phyloP scores from a whole-genome alignment of 495 filamentous ascomycete genomes.

The Penicillium paradoxum region DNA sequence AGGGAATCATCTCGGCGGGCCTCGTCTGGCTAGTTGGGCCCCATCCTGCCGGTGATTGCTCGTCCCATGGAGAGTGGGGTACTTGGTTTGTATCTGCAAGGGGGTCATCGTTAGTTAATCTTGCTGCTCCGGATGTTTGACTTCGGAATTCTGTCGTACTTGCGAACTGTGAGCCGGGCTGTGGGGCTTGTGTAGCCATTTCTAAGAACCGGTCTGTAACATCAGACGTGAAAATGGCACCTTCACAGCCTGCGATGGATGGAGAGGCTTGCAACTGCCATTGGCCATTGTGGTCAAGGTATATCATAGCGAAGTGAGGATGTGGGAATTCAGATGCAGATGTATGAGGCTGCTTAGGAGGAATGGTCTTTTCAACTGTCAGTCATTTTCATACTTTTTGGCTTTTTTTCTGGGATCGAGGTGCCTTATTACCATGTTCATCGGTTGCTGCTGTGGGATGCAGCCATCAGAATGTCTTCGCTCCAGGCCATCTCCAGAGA shows the following conservation, averaged over 20 bases:
- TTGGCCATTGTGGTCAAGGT: slow-evolving; percentile 36
- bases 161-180: slow-evolving; percentile 16
- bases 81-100: slow-evolving; percentile 12
- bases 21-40: slow-evolving; percentile 14
- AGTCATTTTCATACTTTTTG: not conserved
- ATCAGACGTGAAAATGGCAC: slow-evolving; percentile 37
- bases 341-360: slow-evolving; percentile 15
- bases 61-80: slow-evolving; percentile 11
- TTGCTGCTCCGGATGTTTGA: not conserved
- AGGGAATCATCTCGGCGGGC: slow-evolving; percentile 32
- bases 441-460: slow-evolving; percentile 6
- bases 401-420: not conserved
- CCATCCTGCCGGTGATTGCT: slow-evolving; percentile 22
- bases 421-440: slow-evolving; percentile 13
- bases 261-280: slow-evolving; percentile 30
- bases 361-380: slow-evolving; percentile 11
- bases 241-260: slow-evolving; percentile 34
- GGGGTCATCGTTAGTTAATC: not conserved
- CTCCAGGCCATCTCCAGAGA: slow-evolving; percentile 14
- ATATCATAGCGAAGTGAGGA: slow-evolving; percentile 39
- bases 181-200: slow-evolving; percentile 19
- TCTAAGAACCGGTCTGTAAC: slow-evolving; percentile 36
- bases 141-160: slow-evolving; percentile 14
- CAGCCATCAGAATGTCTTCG: slow-evolving; percentile 23
- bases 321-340: slow-evolving; percentile 29